Conservation (phyloP, 2,329 filamentous ascomycete species). For the Aspergillus texensis region DNA sequence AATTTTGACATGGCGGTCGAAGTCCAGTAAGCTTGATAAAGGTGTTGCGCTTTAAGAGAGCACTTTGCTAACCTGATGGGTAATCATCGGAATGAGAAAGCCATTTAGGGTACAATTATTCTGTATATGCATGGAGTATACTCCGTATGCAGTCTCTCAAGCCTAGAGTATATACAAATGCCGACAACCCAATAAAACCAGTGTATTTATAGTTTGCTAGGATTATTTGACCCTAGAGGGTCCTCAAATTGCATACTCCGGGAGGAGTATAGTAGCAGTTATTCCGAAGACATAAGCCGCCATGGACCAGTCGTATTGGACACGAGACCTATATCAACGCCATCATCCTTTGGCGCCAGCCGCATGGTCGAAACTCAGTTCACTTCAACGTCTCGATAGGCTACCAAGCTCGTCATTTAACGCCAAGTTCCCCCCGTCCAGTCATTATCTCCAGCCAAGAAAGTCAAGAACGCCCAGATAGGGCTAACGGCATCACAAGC, state of each 20-base stretch:
- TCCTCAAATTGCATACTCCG: not conserved
- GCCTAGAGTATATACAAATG: not conserved
- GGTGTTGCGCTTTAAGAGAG: not conserved
- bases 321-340: not conserved
- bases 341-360: not conserved
- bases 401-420: not conserved
- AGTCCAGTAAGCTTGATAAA: not conserved
- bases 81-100: not conserved
- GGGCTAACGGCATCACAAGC: constrained; percentile 6
- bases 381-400: not conserved
- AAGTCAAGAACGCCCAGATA: constrained; percentile 14
- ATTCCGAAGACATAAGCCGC: not conserved
- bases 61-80: not conserved
- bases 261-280: not conserved
- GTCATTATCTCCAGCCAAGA: constrained; percentile 12
- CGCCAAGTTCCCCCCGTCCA: constrained; percentile 1
- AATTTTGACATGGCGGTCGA: not conserved
- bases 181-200: not conserved
- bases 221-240: not conserved
- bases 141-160: not conserved
- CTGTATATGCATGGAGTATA: not conserved
- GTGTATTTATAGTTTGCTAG: not conserved
- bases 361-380: not conserved
- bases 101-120: not conserved
- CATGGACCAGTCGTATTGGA: not conserved